phyloP scores from a whole-genome alignment of 441 rosid genomes.

The Raphanus hybrid region DNA sequence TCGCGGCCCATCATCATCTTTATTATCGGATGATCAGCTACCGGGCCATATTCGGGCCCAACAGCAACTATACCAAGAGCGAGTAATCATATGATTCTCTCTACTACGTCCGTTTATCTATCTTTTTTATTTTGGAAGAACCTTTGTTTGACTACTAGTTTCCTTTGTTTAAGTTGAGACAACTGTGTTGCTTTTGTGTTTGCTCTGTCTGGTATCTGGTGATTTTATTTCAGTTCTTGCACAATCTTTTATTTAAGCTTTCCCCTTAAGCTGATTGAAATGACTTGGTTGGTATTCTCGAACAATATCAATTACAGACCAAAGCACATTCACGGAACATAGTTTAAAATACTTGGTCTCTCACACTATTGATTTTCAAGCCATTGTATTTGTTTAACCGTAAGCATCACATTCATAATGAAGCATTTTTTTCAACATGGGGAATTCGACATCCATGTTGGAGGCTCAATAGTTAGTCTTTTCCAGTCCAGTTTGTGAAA shows the following conservation, averaged over 20 bases:
- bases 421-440: constrained; percentile 56
- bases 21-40: too few relatives aligned
- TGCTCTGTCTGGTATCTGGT: neutral
- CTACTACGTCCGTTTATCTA: constrained; percentile 3
- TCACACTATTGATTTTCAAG: constrained; percentile 55
- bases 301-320: neutral
- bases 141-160: neutral
- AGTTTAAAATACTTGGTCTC: too few relatives aligned
- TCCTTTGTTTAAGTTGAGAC: constrained; percentile 3
- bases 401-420: neutral
- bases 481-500: constrained; percentile 53
- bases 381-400: constrained; percentile 21
- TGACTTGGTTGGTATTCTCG: neutral
- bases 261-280: neutral
- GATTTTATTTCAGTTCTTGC: neutral
- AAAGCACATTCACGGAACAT: neutral
- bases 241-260: neutral
- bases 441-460: constrained; percentile 83
- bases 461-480: constrained; percentile 64
- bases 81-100: neutral
- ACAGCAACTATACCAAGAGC: neutral
- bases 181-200: constrained; percentile 1
- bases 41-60: too few relatives aligned
- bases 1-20: too few relatives aligned
- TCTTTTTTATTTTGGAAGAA: neutral